A percentile compares a stretch with the other conserved stretches of the same genome.
phyloP scores from a whole-genome alignment of 2,329 filamentous ascomycete species.

The Epichloe brachyelytri region DNA sequence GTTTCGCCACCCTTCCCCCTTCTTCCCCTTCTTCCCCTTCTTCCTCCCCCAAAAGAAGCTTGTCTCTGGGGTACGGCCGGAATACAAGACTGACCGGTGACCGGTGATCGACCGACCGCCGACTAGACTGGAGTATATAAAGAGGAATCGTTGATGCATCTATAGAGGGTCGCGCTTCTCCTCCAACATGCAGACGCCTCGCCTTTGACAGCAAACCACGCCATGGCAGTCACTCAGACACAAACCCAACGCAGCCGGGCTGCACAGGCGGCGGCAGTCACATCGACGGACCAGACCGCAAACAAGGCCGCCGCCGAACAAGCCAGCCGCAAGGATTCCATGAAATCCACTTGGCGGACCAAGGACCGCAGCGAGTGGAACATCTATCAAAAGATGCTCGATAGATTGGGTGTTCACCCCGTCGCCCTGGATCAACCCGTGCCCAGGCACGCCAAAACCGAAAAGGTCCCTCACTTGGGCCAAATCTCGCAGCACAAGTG shows the following conservation, averaged over 20 bases:
- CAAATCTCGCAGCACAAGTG: slow-evolving; percentile 23
- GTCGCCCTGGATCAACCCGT: slow-evolving; percentile 16
- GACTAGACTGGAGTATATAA: no score
- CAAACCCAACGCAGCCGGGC: background rate
- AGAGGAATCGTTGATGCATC: no score
- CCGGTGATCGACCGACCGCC: no score
- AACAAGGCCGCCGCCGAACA: background rate
- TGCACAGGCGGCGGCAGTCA: background rate
- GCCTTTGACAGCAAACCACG: background rate
- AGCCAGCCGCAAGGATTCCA: slow-evolving; percentile 19
- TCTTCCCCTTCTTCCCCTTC: no score
- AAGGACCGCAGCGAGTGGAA: slow-evolving; percentile 18
- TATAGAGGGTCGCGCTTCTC: no score
- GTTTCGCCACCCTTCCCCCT: no score
- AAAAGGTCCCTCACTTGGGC: slow-evolving; percentile 20
- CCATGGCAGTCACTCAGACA: background rate
- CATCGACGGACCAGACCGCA: background rate
- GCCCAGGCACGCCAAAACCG: slow-evolving; percentile 26
- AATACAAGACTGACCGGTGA: no score
- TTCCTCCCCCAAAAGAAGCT: no score
- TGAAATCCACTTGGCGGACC: slow-evolving; percentile 27
- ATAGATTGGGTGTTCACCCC: slow-evolving; percentile 18
- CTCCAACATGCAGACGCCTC: no score
- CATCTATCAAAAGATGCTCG: slow-evolving; percentile 18
- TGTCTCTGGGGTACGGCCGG: no score